phyloP scores from a whole-genome alignment of 1,139 yeast genomes.

The Eremothecium coryli region DNA sequence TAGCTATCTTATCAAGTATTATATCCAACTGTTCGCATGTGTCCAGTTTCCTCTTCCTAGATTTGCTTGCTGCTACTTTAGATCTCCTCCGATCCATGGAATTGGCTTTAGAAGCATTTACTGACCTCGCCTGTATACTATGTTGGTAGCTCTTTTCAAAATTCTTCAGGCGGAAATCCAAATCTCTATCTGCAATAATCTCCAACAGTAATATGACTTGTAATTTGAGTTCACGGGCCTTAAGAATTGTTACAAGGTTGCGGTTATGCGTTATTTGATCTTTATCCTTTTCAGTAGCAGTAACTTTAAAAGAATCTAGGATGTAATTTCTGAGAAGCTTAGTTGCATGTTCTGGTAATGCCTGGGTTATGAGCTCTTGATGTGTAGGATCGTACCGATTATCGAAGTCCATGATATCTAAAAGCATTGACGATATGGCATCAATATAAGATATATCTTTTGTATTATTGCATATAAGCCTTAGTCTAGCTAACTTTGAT shows the following conservation, averaged over 20 bases:
- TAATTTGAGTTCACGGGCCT: conserved; percentile 58
- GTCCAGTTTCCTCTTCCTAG: conserved; percentile 12
- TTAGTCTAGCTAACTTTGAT: conserved; percentile 23
- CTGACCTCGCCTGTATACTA: conserved; percentile 30
- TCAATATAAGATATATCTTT: conserved; percentile 12
- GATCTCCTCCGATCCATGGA: conserved; percentile 12
- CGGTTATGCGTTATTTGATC: conserved; percentile 2
- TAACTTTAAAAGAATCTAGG: background rate
- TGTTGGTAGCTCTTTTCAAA: conserved; percentile 23
- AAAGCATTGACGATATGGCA: conserved; percentile 11
- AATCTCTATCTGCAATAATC: conserved; percentile 24
- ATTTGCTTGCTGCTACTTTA: conserved; percentile 11
- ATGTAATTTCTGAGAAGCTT: conserved; percentile 5
- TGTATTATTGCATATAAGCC: conserved; percentile 18
- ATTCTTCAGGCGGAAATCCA: conserved; percentile 26
- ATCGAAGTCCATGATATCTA: conserved; percentile 20
- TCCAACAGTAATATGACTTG: conserved; percentile 55
- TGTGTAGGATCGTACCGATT: conserved; percentile 14
- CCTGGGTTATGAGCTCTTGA: conserved; percentile 6
- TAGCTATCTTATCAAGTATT: conserved; percentile 44
- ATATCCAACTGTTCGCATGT: conserved; percentile 34
- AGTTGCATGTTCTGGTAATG: conserved; percentile 2
- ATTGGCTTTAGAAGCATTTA: conserved; percentile 33
- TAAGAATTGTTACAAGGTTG: conserved; percentile 31
- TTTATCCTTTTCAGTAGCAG: background rate